These are phyloP conservation scores for Przewalskia tangutica DNA, from an alignment of 257 asterid species.

Conservation along the genomic window DNA sequence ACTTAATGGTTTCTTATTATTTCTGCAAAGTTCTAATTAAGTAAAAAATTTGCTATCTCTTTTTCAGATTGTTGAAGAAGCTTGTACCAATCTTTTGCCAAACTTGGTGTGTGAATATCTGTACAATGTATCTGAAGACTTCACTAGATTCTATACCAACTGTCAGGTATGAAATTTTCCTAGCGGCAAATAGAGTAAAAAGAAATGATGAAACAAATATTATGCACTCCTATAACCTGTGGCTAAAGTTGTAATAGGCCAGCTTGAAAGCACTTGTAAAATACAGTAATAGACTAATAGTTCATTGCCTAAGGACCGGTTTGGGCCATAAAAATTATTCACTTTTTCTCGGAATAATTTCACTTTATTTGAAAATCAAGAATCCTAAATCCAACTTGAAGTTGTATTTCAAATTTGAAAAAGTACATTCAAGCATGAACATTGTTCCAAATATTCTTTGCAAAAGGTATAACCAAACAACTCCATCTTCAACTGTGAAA, in stretches of 20 bases:
- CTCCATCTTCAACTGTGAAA: no score
- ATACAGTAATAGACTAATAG: background rate
- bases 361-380: no score
- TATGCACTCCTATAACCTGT: background rate
- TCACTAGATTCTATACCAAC: conserved; percentile 70
- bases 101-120: conserved; percentile 70
- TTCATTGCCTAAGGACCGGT: background rate
- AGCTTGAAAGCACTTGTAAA: background rate
- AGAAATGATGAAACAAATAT: background rate
- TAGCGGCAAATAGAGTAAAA: background rate
- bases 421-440: no score
- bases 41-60: background rate
- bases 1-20: background rate
- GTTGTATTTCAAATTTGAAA: no score
- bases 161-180: conserved; percentile 55
- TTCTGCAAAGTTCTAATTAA: background rate
- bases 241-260: background rate
- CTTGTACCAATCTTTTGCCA: conserved; percentile 62
- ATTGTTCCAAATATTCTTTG: no score
- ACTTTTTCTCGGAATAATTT: no score
- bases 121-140: conserved; percentile 79
- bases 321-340: no score
- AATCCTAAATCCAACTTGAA: no score
- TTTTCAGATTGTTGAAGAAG: conserved; percentile 69
- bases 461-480: no score